Conservation (phyloP, 257 asterid species). For the Fraxinus pennsylvanica region DNA sequence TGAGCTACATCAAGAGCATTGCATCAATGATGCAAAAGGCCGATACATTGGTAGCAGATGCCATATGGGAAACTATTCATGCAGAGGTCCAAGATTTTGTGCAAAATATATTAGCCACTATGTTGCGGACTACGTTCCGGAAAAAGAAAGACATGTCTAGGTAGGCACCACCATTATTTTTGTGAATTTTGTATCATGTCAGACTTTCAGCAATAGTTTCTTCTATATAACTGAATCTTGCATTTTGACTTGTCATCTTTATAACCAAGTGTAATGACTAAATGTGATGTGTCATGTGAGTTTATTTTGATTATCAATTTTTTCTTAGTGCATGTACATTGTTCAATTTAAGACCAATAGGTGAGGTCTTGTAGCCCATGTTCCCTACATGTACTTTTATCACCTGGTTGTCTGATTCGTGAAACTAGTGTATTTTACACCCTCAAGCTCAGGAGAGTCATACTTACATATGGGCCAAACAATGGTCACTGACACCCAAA, state of each 20-base stretch:
- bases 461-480: not conserved
- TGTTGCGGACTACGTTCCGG: constrained; percentile 90
- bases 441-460: not conserved
- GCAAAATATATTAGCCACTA: constrained; percentile 82
- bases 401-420: not conserved
- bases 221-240: not conserved
- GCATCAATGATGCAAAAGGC: constrained; percentile 86
- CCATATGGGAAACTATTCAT: constrained; percentile 98
- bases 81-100: constrained; percentile 99
- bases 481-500: not conserved
- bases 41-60: constrained; percentile 91
- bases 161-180: constrained; percentile 33
- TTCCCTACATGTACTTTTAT: not conserved
- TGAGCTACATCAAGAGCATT: constrained; percentile 91
- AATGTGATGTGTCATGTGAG: not conserved
- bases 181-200: constrained; percentile 22
- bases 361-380: not conserved
- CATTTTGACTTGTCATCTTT: constrained; percentile 10
- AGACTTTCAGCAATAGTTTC: constrained; percentile 10
- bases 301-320: not conserved
- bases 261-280: constrained; percentile 11
- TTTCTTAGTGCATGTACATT: not conserved
- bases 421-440: not conserved
- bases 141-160: constrained; percentile 96
- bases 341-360: not conserved